Base-by-base conservation (phyloP, 768 basidiomycete genomes). In the Scleroderma bovista region DNA sequence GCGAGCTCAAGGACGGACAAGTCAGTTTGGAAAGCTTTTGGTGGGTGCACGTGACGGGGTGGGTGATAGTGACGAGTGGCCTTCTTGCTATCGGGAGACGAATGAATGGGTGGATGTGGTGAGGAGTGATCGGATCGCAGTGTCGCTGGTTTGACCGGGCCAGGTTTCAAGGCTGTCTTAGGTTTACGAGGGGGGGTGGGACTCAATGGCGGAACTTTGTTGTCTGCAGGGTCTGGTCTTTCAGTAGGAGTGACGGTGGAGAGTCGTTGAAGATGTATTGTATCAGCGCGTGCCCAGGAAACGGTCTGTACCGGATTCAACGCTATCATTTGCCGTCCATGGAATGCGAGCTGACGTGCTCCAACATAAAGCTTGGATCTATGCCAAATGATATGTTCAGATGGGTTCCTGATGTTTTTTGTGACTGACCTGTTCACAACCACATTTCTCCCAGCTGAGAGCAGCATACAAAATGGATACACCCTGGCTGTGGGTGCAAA, bases 161-260 rank as follows among this genome's bases (percentile, higher is more conserved):
- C 80, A 1, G 86, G 86, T 20, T 80, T 77, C 15, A 86, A 69
- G 51, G 84, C 81, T 44, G 85, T 67, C 63, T 80, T 77, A 40
- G 61, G 65, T 50, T 71, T 75, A 6, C 63, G 59, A 47, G 58
- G 36, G 5, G 63, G 47, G 52, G 50, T 43, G 23, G 24, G 50
- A 51, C 46, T 55, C 36, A 68, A 47, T 46, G 67, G 59, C 37
- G 61, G 57, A 47, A 43, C 58, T 55, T 51, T 56, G 70, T 50
- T 47, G 38, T 59, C 59, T 37, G 46, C 52, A 48, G 46, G 13
- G 55, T 43, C 47, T 19, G 56, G 7, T 44, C 51, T 41, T 40
- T 57, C 41, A 22, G 61, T 46, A 48, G 68, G 42, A 4, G 69
- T 51, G 20, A 66, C 50, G 11, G 67, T 66, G 2, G 68, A 69